These are phyloP conservation scores for Aspergillus novofumigatus DNA, from an alignment of 2,329 filamentous ascomycete genomes.

Conservation along the genomic window DNA sequence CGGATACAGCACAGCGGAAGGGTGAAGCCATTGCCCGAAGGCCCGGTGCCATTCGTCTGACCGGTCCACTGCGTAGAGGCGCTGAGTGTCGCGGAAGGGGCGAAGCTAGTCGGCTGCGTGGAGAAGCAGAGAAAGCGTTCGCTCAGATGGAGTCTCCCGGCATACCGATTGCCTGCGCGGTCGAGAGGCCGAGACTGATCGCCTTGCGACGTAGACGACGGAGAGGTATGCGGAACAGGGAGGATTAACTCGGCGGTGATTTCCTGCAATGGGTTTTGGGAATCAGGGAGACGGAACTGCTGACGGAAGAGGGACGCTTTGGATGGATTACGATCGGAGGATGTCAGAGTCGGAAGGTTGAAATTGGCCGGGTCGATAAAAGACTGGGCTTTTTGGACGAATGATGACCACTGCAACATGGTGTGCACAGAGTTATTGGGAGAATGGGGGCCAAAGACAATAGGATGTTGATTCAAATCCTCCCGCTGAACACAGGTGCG, in stretches of 20 bases:
- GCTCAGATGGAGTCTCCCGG: conserved; percentile 87
- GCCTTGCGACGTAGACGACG: conserved; percentile 51
- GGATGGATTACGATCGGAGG: conserved; percentile 75
- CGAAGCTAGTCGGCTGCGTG: conserved; percentile 83
- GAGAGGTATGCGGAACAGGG: conserved; percentile 59
- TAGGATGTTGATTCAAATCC: not conserved
- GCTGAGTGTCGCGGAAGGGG: conserved; percentile 71
- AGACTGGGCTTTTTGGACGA: conserved; percentile 94
- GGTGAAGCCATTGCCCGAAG: conserved; percentile 92
- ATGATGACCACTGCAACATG: conserved; percentile 67
- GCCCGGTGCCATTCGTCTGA: conserved; percentile 87
- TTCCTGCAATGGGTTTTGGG: conserved; percentile 90
- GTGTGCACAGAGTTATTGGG: conserved; percentile 7
- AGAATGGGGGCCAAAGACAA: not conserved
- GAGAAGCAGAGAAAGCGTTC: conserved; percentile 97
- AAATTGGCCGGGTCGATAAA: conserved; percentile 86
- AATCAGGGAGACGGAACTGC: conserved; percentile 90
- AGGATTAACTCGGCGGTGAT: conserved; percentile 95
- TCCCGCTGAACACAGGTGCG: not conserved
- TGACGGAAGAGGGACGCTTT: conserved; percentile 91
- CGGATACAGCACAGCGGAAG: conserved; percentile 88
- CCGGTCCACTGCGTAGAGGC: conserved; percentile 83
- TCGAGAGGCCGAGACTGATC: conserved; percentile 56
- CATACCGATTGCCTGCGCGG: conserved; percentile 74
- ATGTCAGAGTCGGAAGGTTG: conserved; percentile 66